Evolutionary conservation across 106 monocot species (phyloP).

Genomic region (Dioscorea dumetorum): DNA sequence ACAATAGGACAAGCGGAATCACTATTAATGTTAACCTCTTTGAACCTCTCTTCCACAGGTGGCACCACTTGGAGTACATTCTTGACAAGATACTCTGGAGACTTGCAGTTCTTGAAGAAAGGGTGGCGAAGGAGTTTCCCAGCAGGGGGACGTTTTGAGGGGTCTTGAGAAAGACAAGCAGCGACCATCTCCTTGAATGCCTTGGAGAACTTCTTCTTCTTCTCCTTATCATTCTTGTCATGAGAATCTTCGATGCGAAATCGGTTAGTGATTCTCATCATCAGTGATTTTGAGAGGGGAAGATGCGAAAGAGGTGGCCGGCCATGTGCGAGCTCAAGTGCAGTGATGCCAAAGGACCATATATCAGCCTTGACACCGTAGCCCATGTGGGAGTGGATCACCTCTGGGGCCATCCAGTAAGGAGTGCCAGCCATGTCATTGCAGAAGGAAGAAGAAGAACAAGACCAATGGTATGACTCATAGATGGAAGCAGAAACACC

Average conservation of each 20-base stretch:
- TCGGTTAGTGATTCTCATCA: constrained; percentile 55
- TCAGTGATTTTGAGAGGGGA: constrained; percentile 59
- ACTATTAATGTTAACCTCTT: background rate
- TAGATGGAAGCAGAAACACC: constrained; percentile 82
- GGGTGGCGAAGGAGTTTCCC: constrained; percentile 70
- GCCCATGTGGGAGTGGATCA: constrained; percentile 68
- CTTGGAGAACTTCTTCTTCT: constrained; percentile 74
- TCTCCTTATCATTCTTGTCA: constrained; percentile 8
- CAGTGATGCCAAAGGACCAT: constrained; percentile 87
- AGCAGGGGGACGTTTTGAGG: constrained; percentile 59
- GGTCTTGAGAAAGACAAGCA: constrained; percentile 51
- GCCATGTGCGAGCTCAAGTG: constrained; percentile 69
- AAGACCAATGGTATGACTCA: constrained; percentile 27
- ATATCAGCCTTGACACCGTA: constrained; percentile 79
- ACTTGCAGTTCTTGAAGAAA: constrained; percentile 69
- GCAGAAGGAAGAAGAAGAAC: constrained; percentile 29
- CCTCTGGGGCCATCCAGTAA: constrained; percentile 91
- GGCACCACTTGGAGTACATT: constrained; percentile 47
- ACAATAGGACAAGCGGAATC: constrained; percentile 2
- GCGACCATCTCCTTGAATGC: constrained; percentile 79
- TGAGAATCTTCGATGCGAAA: constrained; percentile 40
- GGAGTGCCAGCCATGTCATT: constrained; percentile 63
- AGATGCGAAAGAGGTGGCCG: constrained; percentile 63
- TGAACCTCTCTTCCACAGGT: constrained; percentile 36
- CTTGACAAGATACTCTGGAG: constrained; percentile 48